These are phyloP conservation scores for Elaphomyces granulatus DNA, from an alignment of 495 filamentous ascomycete genomes.

Conservation along the genomic window DNA sequence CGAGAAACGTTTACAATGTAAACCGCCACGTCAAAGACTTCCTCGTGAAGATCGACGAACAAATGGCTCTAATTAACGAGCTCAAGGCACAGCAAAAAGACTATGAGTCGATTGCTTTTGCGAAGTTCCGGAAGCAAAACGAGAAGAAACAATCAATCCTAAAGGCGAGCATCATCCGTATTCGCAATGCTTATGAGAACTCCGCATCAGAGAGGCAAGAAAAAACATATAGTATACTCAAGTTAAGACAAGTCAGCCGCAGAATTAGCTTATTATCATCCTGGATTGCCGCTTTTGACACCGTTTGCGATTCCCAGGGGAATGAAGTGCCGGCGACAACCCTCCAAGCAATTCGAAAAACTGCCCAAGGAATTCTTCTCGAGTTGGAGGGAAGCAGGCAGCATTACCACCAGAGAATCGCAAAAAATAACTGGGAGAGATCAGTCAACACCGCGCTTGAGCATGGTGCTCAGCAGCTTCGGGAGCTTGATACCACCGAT, in stretches of 20 bases:
- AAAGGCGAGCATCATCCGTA: conserved; percentile 66
- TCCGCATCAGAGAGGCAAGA: conserved; percentile 66
- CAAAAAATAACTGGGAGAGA: conserved; percentile 72
- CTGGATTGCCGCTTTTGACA: conserved; percentile 89
- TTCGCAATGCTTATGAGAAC: conserved; percentile 75
- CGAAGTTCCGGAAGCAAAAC: conserved; percentile 75
- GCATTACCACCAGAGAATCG: conserved; percentile 71
- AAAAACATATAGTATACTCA: conserved; percentile 64
- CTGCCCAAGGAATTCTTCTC: conserved; percentile 69
- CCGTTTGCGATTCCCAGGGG: conserved; percentile 56
- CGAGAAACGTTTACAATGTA: conserved; percentile 96
- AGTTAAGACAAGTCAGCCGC: conserved; percentile 67
- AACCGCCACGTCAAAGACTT: conserved; percentile 99
- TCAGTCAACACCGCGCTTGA: conserved; percentile 75
- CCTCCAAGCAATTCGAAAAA: conserved; percentile 65
- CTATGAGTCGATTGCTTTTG: conserved; percentile 69
- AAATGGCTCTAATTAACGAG: conserved; percentile 85
- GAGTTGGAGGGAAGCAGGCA: conserved; percentile 83
- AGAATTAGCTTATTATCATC: conserved; percentile 69
- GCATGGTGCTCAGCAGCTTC: conserved; percentile 65
- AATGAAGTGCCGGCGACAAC: conserved; percentile 49
- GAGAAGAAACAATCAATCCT: conserved; percentile 68
- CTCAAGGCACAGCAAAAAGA: conserved; percentile 86
- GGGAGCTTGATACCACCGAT: conserved; percentile 57
- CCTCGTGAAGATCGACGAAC: conserved; percentile 93